Base-by-base conservation (phyloP, 2,329 filamentous ascomycete genomes). In the Xylaria sp. region DNA sequence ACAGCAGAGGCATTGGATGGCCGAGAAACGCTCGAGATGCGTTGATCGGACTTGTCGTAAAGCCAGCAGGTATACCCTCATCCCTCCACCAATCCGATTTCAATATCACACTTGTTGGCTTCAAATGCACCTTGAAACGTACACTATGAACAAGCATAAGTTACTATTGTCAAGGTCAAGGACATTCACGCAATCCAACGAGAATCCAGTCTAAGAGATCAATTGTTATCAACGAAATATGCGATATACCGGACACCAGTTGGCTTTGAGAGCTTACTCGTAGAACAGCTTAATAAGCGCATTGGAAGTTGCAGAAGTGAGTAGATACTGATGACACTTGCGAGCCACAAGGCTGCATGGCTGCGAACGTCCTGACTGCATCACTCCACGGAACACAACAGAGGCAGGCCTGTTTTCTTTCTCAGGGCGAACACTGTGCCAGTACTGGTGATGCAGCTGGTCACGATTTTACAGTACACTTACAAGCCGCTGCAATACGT, bases 311-410 rank as follows among this genome's bases (percentile, higher is more conserved):
- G 15, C 41, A 20, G 20, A 51, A 51, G 51, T 8, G 55, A 28
- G 18, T 37, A 37, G 41, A 39, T 44, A 32, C 15, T 5, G 41
- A 13, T 41, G 23, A 52, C 46, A 63, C 46, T 63, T 63, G 55
- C 60, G 50, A 64, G 64, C 55, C 50, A 59, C 64, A 70, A 67
- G 64, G 64, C 64, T 70, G 68, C 64, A 70, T 70, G 39, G n/a
- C 59, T 67, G 63, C 63, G 63, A 69, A 66, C 63, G 20, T 69
- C 46, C 23, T 66, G 55, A 63, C 59, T 55, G 55, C 54, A 58
- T 54, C 32, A 46, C 57, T 13, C 28, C 37, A 66, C 34, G 23
- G 9, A 50, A 55, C 54, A 56, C 48, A 46, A 20, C 57, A 58
- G 48, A 65, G 54, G 28, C 28, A 65, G 46, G 23, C 32, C 48